Conservation (phyloP, 2,329 filamentous ascomycete species). For the Aureobasidium sp. region DNA sequence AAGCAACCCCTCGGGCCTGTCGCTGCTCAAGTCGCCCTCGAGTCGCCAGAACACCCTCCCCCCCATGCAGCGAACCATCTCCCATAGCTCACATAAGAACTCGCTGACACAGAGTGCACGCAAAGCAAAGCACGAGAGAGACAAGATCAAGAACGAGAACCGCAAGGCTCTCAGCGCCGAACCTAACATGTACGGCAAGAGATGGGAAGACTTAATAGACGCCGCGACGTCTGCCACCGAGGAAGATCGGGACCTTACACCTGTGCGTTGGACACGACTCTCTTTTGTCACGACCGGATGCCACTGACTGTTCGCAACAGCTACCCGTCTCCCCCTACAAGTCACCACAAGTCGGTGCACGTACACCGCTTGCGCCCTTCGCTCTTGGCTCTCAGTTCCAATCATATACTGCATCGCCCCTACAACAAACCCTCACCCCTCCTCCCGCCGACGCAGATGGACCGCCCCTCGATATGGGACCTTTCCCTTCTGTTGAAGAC, state of each 20-base stretch:
- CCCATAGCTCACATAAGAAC: slow-evolving; percentile 68
- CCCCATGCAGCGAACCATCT: slow-evolving; percentile 65
- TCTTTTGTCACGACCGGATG: slow-evolving; percentile 10
- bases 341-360: slow-evolving; percentile 45
- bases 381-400: slow-evolving; percentile 46
- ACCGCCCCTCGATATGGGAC: slow-evolving; percentile 45
- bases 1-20: slow-evolving; percentile 39
- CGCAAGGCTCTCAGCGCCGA: slow-evolving; percentile 83
- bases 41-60: slow-evolving; percentile 83
- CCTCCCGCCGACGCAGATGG: slow-evolving; percentile 45
- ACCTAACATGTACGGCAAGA: slow-evolving; percentile 71
- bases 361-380: slow-evolving; percentile 56
- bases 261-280: slow-evolving; percentile 52
- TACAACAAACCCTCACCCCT: slow-evolving; percentile 85
- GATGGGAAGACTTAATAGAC: slow-evolving; percentile 95
- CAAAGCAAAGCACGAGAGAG: slow-evolving; percentile 72
- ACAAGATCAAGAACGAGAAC: slow-evolving; percentile 67
- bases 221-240: slow-evolving; percentile 89
- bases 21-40: slow-evolving; percentile 72
- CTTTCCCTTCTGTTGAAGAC: slow-evolving; percentile 80
- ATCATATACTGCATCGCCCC: slow-evolving; percentile 78
- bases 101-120: slow-evolving; percentile 75
- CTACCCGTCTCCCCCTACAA: slow-evolving; percentile 45
- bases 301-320: slow-evolving; percentile 25
- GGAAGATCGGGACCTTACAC: slow-evolving; percentile 80